These are phyloP conservation scores for Telopea speciosissima DNA, from an alignment of 177 flowering plant genomes.

Conservation along the genomic window DNA sequence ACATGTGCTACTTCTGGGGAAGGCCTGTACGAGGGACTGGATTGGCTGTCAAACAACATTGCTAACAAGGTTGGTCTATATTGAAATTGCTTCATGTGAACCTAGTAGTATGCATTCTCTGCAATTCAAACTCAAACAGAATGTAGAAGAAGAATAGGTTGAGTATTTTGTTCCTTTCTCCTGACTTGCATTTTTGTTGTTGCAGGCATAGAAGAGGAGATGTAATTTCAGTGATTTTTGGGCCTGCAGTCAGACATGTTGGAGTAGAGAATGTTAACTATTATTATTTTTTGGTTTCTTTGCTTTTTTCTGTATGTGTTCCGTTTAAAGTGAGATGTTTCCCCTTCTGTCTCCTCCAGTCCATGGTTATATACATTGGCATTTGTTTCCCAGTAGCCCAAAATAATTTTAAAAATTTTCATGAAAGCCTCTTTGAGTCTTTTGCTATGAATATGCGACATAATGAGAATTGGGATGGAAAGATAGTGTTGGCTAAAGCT, in stretches of 20 bases:
- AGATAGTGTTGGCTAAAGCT: too few relatives aligned
- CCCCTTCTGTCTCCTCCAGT: background rate
- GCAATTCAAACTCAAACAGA: background rate
- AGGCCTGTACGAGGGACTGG: slow-evolving; percentile 81
- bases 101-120: background rate
- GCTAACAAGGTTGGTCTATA: slow-evolving; percentile 51
- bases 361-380: background rate
- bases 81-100: background rate
- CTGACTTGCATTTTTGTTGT: background rate
- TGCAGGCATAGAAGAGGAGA: background rate
- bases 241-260: background rate
- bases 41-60: slow-evolving; percentile 91
- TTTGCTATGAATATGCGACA: too few relatives aligned
- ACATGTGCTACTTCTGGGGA: slow-evolving; percentile 88
- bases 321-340: background rate
- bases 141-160: too few relatives aligned
- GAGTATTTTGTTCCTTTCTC: too few relatives aligned
- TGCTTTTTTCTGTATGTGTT: background rate
- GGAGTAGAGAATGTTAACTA: background rate
- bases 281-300: background rate
- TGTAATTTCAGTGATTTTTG: background rate
- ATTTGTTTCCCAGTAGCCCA: background rate
- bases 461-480: too few relatives aligned
- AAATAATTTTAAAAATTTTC: too few relatives aligned
- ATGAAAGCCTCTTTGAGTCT: too few relatives aligned